These are phyloP conservation scores for Corchorus olitorius DNA, from an alignment of 345 rosid species.

Conservation along the genomic window DNA sequence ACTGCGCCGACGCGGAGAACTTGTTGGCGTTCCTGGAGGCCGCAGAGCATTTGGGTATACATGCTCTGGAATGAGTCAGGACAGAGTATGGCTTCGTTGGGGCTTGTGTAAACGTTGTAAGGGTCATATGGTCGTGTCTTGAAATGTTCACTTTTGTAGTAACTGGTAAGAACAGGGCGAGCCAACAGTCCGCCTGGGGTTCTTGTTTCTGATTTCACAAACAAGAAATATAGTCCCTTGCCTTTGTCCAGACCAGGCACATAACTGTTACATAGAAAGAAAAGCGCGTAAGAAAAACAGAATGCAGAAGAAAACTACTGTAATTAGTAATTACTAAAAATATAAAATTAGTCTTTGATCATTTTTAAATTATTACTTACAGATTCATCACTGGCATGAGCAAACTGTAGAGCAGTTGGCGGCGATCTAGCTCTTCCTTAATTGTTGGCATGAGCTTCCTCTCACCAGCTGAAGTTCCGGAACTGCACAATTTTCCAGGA, in stretches of 20 bases:
- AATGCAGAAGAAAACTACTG: background rate
- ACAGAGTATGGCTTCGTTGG: conserved; percentile 89
- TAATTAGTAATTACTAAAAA: no score
- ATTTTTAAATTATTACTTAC: conserved; percentile 50
- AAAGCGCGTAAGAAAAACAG: conserved; percentile 13
- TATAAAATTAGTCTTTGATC: background rate
- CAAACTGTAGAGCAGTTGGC: conserved; percentile 82
- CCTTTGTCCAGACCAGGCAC: conserved; percentile 91
- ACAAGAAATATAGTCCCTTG: conserved; percentile 81
- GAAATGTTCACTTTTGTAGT: conserved; percentile 92
- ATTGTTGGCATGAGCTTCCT: conserved; percentile 97
- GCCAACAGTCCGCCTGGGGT: conserved; percentile 91
- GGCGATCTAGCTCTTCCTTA: conserved; percentile 87
- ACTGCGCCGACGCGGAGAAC: conserved; percentile 93
- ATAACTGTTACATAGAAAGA: conserved; percentile 44
- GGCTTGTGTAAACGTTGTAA: conserved; percentile 85
- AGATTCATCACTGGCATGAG: conserved; percentile 99
- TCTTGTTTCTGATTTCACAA: conserved; percentile 84
- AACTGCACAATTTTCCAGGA: conserved; percentile 46
- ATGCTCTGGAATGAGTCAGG: conserved; percentile 92
- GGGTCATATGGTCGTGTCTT: conserved; percentile 85
- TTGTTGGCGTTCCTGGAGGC: conserved; percentile 66
- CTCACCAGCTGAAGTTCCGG: conserved; percentile 98
- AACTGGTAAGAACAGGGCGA: conserved; percentile 92
- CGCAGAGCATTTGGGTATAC: conserved; percentile 93